Conservation (phyloP, 2,329 filamentous ascomycete species). For the Pseudofabraea citricarpa region DNA sequence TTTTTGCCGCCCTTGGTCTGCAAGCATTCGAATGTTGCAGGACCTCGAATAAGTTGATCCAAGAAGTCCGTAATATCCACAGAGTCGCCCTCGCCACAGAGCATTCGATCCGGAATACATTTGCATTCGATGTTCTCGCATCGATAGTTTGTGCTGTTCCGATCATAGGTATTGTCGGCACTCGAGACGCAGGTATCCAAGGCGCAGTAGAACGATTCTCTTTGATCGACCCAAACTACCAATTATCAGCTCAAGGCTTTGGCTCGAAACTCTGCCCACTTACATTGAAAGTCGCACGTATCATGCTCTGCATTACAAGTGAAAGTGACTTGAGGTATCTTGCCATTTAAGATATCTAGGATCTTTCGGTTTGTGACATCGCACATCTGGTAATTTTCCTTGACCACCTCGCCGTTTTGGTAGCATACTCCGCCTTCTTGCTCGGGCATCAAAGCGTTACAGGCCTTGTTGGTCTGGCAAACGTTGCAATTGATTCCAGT, state of each 20-base stretch:
- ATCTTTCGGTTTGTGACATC: constrained; percentile 97
- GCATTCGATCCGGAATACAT: constrained; percentile 86
- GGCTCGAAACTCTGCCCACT: too few relatives aligned
- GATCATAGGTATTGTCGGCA: constrained; percentile 60
- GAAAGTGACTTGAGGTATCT: constrained; percentile 91
- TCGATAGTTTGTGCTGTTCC: constrained; percentile 79
- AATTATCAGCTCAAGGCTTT: constrained; percentile 18
- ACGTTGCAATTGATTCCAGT: constrained; percentile 97
- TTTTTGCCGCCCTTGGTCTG: constrained; percentile 58
- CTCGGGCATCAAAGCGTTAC: constrained; percentile 81
- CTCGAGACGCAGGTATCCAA: constrained; percentile 74
- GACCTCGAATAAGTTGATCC: constrained; percentile 75
- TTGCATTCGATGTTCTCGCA: constrained; percentile 82
- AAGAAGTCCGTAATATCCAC: constrained; percentile 92
- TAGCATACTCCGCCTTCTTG: constrained; percentile 85
- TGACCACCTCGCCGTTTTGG: constrained; percentile 81
- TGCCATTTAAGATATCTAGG: constrained; percentile 74
- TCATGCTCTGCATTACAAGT: constrained; percentile 72
- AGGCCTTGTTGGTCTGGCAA: constrained; percentile 77
- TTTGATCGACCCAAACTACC: constrained; percentile 86
- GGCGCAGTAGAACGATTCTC: constrained; percentile 94
- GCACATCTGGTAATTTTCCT: constrained; percentile 96
- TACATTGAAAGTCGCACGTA: constrained; percentile 93
- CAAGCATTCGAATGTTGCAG: constrained; percentile 75
- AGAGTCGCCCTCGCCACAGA: constrained; percentile 87